A percentile compares a stretch with the other conserved stretches of the same genome.
Evolutionary conservation across 192 early-diverging fungal genomes (phyloP).

Genomic region (Backusella australiensis): DNA sequence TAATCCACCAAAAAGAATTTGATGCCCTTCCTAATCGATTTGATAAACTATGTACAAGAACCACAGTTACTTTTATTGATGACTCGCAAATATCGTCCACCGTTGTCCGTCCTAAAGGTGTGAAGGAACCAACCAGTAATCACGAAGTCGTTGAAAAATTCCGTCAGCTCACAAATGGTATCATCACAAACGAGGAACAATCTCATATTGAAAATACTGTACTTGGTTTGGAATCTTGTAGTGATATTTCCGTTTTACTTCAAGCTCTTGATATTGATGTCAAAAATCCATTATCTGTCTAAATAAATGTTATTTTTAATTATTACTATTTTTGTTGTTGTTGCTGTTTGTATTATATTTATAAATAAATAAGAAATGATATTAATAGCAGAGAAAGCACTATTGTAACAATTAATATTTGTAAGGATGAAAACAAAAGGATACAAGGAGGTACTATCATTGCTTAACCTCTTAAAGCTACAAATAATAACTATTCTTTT

Average conservation of each 20-base stretch:
- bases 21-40: conserved; percentile 3
- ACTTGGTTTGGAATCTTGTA: neutral
- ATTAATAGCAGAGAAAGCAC: too few relatives aligned
- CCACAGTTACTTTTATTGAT: neutral
- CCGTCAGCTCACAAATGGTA: neutral
- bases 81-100: neutral
- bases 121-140: conserved; percentile 5
- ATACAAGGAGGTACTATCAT: too few relatives aligned
- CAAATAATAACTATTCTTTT: too few relatives aligned
- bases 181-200: conserved; percentile 1
- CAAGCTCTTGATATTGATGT: neutral
- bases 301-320: neutral
- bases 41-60: conserved; percentile 14
- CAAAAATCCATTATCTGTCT: neutral
- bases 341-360: neutral
- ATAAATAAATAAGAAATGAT: neutral
- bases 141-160: conserved; percentile 18
- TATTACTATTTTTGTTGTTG: neutral
- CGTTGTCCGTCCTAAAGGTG: conserved; percentile 18
- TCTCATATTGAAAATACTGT: neutral
- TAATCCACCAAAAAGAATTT: conserved; percentile 12
- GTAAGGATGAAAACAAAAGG: too few relatives aligned
- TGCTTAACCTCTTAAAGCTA: too few relatives aligned
- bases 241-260: neutral
- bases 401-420: too few relatives aligned